A percentile compares a stretch with the other conserved stretches of the same genome.
Conservation (phyloP, 805 yeast species). For the Candida nitratophila region DNA sequence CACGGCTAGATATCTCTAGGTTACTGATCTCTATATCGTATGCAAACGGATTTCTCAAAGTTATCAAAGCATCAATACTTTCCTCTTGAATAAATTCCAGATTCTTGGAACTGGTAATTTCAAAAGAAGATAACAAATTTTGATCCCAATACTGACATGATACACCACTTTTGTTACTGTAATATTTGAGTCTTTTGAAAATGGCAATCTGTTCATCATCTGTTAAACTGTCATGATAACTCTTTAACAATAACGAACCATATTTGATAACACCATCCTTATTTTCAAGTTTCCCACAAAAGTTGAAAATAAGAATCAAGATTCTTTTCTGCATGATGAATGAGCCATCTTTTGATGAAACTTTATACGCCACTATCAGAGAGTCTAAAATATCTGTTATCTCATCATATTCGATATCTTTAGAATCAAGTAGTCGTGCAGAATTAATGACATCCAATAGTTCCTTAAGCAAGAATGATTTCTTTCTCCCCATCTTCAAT, state of each 20-base stretch:
- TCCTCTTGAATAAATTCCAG: conserved; percentile 51
- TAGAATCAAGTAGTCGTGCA: conserved; percentile 6
- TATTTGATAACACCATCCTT: conserved; percentile 35
- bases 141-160: conserved; percentile 65
- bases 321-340: conserved; percentile 33
- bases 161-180: conserved; percentile 6
- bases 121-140: conserved; percentile 30
- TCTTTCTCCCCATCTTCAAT: conserved; percentile 58
- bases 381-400: conserved; percentile 31
- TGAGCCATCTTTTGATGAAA: conserved; percentile 13
- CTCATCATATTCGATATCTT: conserved; percentile 6
- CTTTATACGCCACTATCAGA: conserved; percentile 48
- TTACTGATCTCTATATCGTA: conserved; percentile 60
- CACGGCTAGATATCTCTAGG: conserved; percentile 29
- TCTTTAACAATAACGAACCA: conserved; percentile 47
- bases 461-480: conserved; percentile 62
- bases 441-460: conserved; percentile 41
- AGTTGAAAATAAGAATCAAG: conserved; percentile 33
- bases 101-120: conserved; percentile 7
- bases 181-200: conserved; percentile 26
- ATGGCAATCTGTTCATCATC: conserved; percentile 49
- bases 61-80: conserved; percentile 45
- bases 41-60: conserved; percentile 72
- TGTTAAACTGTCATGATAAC: conserved; percentile 47
- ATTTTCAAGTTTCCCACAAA: conserved; percentile 48